phyloP scores from a whole-genome alignment of 345 rosid species.

The Populus nigra region DNA sequence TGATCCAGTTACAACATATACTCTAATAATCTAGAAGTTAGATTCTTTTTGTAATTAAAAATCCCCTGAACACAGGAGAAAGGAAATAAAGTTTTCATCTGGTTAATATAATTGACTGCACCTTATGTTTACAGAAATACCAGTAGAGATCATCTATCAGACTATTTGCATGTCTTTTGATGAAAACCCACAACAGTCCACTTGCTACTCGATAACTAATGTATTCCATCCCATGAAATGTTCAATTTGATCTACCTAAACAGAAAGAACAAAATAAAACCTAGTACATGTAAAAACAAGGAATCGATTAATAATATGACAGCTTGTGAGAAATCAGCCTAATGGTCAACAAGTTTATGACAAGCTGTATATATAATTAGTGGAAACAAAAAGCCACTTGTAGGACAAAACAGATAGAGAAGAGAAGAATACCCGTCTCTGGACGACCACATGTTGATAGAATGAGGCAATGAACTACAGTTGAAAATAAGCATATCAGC shows the following conservation, averaged over 20 bases:
- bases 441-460: constrained; percentile 87
- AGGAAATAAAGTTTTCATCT: too few relatives aligned
- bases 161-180: neutral
- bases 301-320: neutral
- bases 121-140: too few relatives aligned
- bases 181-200: neutral
- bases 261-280: neutral
- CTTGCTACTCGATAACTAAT: neutral
- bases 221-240: neutral
- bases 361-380: neutral
- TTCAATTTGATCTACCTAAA: neutral
- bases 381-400: neutral
- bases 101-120: too few relatives aligned
- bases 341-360: neutral
- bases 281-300: neutral
- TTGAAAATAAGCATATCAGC: constrained; percentile 10
- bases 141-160: too few relatives aligned
- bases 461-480: constrained; percentile 87
- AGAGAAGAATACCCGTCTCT: constrained; percentile 66
- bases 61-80: too few relatives aligned
- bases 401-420: constrained; percentile 7
- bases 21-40: neutral
- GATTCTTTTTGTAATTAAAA: too few relatives aligned
- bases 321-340: neutral
- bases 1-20: neutral